phyloP scores from a whole-genome alignment of 1,284 basidiomycete species.

The Sanguinoderma infundibulare region DNA sequence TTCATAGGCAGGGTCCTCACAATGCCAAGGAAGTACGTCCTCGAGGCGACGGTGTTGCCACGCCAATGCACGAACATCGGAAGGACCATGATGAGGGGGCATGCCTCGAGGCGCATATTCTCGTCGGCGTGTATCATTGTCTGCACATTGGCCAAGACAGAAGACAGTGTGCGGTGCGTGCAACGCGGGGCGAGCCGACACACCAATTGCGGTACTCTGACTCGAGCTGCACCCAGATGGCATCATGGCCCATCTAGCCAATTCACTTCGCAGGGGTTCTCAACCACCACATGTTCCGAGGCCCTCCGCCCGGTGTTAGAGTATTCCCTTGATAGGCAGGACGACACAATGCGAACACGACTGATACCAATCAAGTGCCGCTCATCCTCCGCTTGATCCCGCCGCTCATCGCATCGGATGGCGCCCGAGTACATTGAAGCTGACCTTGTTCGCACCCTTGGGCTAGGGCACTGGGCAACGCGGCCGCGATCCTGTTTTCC shows the following conservation, averaged over 20 bases:
- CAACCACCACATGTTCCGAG: conserved; percentile 15
- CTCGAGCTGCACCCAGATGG: not conserved
- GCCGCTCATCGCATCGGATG: conserved; percentile 6
- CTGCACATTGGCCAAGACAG: not conserved
- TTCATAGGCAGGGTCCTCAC: too few species aligned
- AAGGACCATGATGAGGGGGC: conserved; percentile 10
- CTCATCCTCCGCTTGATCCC: conserved; percentile 14
- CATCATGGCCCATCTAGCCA: not conserved
- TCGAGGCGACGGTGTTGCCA: too few species aligned
- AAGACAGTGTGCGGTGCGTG: not conserved
- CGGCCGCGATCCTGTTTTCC: not conserved
- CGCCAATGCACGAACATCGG: conserved; percentile 2
- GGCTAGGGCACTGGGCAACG: conserved; percentile 1
- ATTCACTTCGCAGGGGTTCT: not conserved
- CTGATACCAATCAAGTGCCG: not conserved
- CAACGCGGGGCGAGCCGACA: too few species aligned
- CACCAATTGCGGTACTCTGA: not conserved
- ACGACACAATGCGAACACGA: conserved; percentile 14
- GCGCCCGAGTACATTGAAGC: too few species aligned
- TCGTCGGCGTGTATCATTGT: not conserved
- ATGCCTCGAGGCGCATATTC: conserved; percentile 16
- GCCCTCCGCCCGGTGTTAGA: conserved; percentile 5
- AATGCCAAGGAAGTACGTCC: too few species aligned
- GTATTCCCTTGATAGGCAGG: conserved; percentile 11
- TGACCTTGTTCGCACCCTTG: too few species aligned